Conservation (phyloP, 2,329 filamentous ascomycete species). For the Pseudogymnoascus sp. region DNA sequence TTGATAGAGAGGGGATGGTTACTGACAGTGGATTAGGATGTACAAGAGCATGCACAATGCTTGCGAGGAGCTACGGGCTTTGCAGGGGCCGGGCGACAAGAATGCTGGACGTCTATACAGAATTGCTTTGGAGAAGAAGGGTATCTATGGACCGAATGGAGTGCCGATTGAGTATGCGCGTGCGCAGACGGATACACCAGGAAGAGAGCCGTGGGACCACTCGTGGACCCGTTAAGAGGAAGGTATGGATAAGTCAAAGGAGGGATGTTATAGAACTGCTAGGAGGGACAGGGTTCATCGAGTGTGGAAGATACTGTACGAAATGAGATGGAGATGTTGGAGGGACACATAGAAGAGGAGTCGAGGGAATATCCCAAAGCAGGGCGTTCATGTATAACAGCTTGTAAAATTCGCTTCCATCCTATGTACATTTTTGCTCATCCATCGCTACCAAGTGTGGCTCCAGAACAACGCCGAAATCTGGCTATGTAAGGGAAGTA, state of each 20-base stretch:
- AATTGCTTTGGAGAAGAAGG: conserved; percentile 85
- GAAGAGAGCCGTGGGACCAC: conserved; percentile 80
- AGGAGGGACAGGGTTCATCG: neutral
- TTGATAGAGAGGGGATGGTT: neutral
- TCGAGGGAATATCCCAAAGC: neutral
- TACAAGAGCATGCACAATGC: conserved; percentile 78
- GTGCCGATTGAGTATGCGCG: conserved; percentile 90
- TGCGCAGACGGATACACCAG: conserved; percentile 75
- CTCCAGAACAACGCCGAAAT: conserved; percentile 3
- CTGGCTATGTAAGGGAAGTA: conserved; percentile 5
- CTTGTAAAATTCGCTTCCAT: conserved; percentile 6
- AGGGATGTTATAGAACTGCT: neutral
- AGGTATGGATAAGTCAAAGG: neutral
- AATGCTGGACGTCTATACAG: conserved; percentile 71
- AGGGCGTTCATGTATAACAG: neutral
- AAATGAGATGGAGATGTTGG: neutral
- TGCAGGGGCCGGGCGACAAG: conserved; percentile 47
- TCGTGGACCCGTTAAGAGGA: conserved; percentile 62
- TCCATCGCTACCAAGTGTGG: conserved; percentile 7
- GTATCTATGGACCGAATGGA: conserved; percentile 61
- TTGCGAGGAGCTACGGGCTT: conserved; percentile 71
- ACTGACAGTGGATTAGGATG: conserved; percentile 31
- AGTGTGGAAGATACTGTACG: neutral
- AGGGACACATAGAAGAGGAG: neutral
- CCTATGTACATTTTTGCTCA: conserved; percentile 7